Conservation (phyloP, 2,329 filamentous ascomycete genomes). For the Botrytis elliptica region DNA sequence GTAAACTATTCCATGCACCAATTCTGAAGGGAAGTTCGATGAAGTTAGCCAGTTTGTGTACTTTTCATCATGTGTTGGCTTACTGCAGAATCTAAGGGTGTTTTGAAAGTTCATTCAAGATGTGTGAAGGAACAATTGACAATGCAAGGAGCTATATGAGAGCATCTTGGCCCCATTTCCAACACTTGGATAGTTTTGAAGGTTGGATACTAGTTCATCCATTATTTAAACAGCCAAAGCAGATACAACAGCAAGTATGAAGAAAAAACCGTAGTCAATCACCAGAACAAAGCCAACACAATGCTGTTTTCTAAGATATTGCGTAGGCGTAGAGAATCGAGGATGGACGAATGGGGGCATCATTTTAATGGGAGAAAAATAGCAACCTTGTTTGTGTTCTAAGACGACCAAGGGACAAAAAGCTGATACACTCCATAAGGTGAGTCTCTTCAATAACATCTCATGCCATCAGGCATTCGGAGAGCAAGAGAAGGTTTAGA, state of each 20-base stretch:
- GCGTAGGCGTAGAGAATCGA: too few species aligned
- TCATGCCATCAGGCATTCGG: background rate
- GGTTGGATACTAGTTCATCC: background rate
- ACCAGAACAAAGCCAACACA: background rate
- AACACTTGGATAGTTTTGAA: background rate
- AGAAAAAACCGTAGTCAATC: background rate
- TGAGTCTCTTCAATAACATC: background rate
- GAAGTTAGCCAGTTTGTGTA: background rate
- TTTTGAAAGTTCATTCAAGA: background rate
- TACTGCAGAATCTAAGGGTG: background rate
- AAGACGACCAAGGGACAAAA: background rate
- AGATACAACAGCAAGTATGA: background rate
- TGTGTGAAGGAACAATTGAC: background rate
- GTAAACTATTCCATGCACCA: background rate
- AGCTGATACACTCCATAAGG: background rate
- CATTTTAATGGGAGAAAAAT: background rate
- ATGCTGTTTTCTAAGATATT: background rate
- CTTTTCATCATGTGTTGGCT: background rate
- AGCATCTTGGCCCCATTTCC: background rate
- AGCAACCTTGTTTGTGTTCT: background rate
- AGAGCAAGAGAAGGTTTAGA: background rate
- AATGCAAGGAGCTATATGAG: background rate
- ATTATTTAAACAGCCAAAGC: background rate
- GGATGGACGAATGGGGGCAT: background rate
- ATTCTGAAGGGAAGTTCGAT: background rate